Percentiles rank a stretch among this genome's conserved stretches.
These are phyloP conservation scores for Venturia nashicola DNA, from an alignment of 2,329 filamentous ascomycete species.

Conservation along the genomic window DNA sequence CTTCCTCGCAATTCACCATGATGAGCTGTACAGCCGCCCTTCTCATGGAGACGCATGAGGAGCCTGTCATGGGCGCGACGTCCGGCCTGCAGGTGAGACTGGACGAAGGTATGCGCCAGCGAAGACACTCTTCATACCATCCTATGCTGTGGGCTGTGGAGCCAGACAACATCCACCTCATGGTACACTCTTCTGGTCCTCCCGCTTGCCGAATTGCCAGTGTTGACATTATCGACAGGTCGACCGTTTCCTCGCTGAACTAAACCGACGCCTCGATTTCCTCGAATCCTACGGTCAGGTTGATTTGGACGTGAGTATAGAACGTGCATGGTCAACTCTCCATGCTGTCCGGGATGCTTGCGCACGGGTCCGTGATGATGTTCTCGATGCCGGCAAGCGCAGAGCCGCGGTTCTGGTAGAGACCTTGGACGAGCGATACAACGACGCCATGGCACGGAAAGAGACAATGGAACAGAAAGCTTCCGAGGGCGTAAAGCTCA, in stretches of 20 bases:
- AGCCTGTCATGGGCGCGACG: slow-evolving; percentile 27
- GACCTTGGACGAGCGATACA: slow-evolving; percentile 76
- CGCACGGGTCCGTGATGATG: slow-evolving; percentile 77
- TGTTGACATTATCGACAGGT: slow-evolving; percentile 35
- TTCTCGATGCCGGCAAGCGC: slow-evolving; percentile 75
- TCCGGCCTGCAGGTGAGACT: slow-evolving; percentile 24
- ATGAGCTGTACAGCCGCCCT: slow-evolving; percentile 9
- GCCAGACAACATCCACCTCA: slow-evolving; percentile 33
- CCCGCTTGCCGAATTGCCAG: neutral
- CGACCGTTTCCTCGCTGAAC: slow-evolving; percentile 70
- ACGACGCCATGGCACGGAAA: slow-evolving; percentile 71
- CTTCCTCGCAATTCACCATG: neutral
- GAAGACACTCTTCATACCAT: slow-evolving; percentile 36
- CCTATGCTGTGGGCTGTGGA: slow-evolving; percentile 31
- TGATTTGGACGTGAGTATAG: slow-evolving; percentile 71
- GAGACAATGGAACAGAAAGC: slow-evolving; percentile 89
- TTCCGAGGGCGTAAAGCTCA: slow-evolving; percentile 69
- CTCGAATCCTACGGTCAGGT: slow-evolving; percentile 80
- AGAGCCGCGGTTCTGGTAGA: slow-evolving; percentile 84
- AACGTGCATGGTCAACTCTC: slow-evolving; percentile 73
- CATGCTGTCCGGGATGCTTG: slow-evolving; percentile 80
- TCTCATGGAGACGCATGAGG: slow-evolving; percentile 27
- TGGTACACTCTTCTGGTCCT: slow-evolving; percentile 18
- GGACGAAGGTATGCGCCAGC: slow-evolving; percentile 24
- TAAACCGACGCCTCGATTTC: slow-evolving; percentile 76